Evolutionary conservation across 768 basidiomycete species (phyloP).

Genomic region (Butyriboletus loyo): DNA sequence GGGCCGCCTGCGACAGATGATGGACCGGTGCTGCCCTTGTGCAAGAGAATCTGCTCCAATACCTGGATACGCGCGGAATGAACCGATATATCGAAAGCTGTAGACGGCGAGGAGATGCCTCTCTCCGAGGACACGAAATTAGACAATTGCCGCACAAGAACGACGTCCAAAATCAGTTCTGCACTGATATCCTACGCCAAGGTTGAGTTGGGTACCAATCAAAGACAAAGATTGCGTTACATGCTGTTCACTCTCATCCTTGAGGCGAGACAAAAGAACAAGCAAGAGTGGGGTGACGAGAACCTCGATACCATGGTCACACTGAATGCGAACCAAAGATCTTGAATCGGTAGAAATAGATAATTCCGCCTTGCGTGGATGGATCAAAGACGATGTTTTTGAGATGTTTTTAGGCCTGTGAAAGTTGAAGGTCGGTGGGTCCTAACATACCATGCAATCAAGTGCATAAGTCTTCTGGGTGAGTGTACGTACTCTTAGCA

Average conservation of each 20-base stretch:
- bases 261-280: slow-evolving; percentile 41
- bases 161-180: slow-evolving; percentile 38
- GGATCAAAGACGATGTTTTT: neutral
- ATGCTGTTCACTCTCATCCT: slow-evolving; percentile 44
- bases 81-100: slow-evolving; percentile 42
- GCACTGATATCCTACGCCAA: slow-evolving; percentile 34
- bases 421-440: slow-evolving; percentile 7
- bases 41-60: slow-evolving; percentile 43
- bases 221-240: slow-evolving; percentile 34
- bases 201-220: slow-evolving; percentile 4
- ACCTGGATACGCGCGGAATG: slow-evolving; percentile 40
- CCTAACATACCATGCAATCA: slow-evolving; percentile 7
- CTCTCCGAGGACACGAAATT: slow-evolving; percentile 26
- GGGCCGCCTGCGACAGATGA: neutral
- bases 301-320: slow-evolving; percentile 37
- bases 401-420: slow-evolving; percentile 1
- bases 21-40: neutral
- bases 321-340: slow-evolving; percentile 38
- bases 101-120: slow-evolving; percentile 12
- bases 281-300: slow-evolving; percentile 57
- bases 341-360: neutral
- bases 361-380: slow-evolving; percentile 4
- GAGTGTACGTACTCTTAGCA: slow-evolving; percentile 39
- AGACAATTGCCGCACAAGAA: slow-evolving; percentile 42
- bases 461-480: neutral